Evolutionary conservation across 768 basidiomycete genomes (phyloP), one percentile per base, ranked within the genome.

Genomic region (Hortiboletus flavorubellus): DNA sequence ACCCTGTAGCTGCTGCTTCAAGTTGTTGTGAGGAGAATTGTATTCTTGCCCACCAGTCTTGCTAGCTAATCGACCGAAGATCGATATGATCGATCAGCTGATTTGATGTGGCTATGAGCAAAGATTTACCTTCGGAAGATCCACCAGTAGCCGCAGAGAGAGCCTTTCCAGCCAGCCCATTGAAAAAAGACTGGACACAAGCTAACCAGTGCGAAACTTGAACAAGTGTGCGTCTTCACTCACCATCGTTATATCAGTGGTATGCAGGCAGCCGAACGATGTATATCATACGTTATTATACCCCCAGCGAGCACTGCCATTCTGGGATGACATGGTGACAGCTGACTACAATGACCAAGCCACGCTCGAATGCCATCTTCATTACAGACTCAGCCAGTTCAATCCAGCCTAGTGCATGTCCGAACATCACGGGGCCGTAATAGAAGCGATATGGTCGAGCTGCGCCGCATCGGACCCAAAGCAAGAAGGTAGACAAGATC

Each of bases 91-190:
- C 55, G 46, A 60, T 64, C 52, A 53, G 21, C 14, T 38, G 29
- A 53, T 55, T 16, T 26, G 26, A 26, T 26, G 38, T 10, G 46
- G 23, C 8, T 47, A 35, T 16, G 11, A 52, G 38, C 41, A 45
- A 11, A 30, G 39, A 49, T 57, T 56, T 46, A 59, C 56, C 23
- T 11, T 54, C 46, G 26, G 51, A 44, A 9, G 57, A 52, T 29
- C 45, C 42, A 44, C 26, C 38, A 61, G 75, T 83, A 83, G 66
- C 60, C 3, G 82, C 75, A 38, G 80, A 69, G 61, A 79, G 69
- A 58, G 83, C 82, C 70, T 91, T 69, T 71, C 90, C 86, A 10
- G 88, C 91, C 61, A 91, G 68, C 54, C 81, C 82, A 37, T 89
- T 78, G 63, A 91, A 79, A 55, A 68, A 77, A 56, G 89, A 87